Base-by-base conservation (phyloP, 2,329 filamentous ascomycete genomes). In the Capronia americana region DNA sequence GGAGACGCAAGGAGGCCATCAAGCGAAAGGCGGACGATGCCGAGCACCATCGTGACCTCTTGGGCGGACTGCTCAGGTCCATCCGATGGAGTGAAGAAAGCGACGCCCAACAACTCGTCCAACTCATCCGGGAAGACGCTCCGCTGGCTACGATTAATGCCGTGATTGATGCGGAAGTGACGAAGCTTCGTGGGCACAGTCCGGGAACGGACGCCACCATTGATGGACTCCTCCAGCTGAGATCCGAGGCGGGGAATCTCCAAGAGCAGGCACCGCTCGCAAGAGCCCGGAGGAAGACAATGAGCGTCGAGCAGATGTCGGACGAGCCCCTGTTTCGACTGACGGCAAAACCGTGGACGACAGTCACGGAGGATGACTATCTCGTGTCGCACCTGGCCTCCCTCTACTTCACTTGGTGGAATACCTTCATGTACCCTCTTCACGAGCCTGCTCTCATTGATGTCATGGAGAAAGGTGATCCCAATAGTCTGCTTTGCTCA, bases 301-400 rank as follows among this genome's bases (percentile, higher is more conserved):
- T 59, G 57, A 59, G 57, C 12, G 57, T 59, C 6, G 57, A 59
- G 28, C 26, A 59, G 57, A 59, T 59, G 57, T 32, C 57, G 26
- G 57, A 59, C 28, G 57, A 59, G 24, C 57, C 57, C 2, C 20
- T 59, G 44, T 59, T 59, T 14, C 57, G 46, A n/a, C 41, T 59
- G 41, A 59, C 41, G 17, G 57, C 57, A 34, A 59, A 46, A 32
- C 63, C 75, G 4, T 77, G 75, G 75, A 77, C 76, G n/a, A 73
- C 67, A 11, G 72, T 76, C 38, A 77, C 75, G 14, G 72, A 73
- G 50, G 75, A 77, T 55, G 74, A 74, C 17, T 70, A 73, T 48
- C 69, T 77, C 11, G 74, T 77, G 2, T 77, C 75, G 0, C 75
- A 77, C 46, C 61, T 78, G 41, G 62, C 77, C 2, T 77, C 76